phyloP scores from a whole-genome alignment of 371 early-diverging fungal genomes.

The Circinella minor region DNA sequence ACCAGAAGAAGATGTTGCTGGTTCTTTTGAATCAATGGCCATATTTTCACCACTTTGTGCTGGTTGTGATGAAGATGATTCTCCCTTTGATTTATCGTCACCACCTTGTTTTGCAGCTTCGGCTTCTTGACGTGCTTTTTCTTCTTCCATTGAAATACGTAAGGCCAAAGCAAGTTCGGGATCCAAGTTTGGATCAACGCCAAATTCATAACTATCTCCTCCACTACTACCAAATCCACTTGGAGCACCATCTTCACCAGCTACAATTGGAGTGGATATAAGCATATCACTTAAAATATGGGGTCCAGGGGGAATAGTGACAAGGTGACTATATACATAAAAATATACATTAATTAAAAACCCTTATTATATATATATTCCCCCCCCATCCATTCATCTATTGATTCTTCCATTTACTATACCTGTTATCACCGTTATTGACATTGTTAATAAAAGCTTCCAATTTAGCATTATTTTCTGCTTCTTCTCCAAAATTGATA shows the following conservation, averaged over 20 bases:
- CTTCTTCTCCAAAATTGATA: conserved; percentile 96
- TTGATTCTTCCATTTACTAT: neutral
- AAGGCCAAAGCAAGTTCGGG: conserved; percentile 96
- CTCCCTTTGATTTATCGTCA: conserved; percentile 28
- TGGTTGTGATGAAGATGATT: conserved; percentile 32
- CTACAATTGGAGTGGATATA: conserved; percentile 84
- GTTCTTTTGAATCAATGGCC: conserved; percentile 52
- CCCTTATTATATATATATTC: no score
- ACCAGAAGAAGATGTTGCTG: conserved; percentile 21
- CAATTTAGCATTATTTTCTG: conserved; percentile 87
- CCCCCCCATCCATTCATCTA: neutral
- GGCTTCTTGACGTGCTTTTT: conserved; percentile 90
- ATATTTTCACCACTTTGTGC: conserved; percentile 39
- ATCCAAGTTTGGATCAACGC: conserved; percentile 94
- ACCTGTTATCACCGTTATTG: conserved; percentile 90
- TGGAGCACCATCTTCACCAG: conserved; percentile 81
- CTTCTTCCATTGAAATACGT: conserved; percentile 96
- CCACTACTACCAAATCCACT: conserved; percentile 48
- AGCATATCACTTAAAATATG: conserved; percentile 91
- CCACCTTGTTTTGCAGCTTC: conserved; percentile 53
- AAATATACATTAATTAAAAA: no score
- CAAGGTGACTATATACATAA: conserved; percentile 69
- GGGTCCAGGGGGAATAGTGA: conserved; percentile 95
- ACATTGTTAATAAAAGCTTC: conserved; percentile 91
- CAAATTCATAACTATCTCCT: conserved; percentile 87